Evolutionary conservation across 2,329 filamentous ascomycete genomes (phyloP), one percentile per base, ranked within the genome.

Genomic region (Clarireedia monteithiana): DNA sequence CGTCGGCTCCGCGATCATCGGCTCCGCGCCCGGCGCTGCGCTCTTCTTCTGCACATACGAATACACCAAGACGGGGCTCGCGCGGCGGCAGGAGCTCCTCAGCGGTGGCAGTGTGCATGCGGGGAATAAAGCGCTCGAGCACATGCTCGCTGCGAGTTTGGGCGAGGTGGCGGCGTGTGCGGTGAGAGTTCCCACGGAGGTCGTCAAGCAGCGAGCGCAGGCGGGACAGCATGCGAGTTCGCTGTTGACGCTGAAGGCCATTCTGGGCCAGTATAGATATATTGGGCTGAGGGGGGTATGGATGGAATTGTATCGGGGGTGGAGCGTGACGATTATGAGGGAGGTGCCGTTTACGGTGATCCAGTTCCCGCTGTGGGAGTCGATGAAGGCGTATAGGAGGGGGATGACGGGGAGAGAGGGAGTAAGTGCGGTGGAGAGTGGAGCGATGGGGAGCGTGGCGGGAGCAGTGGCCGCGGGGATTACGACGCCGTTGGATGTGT

Each of bases 21-120:
- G 95, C 30, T 95, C 89, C 48, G 92, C 94, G 0, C 94, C 94
- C 0, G 90, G 91, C 55, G 94, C 95, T 1, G 92, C 94, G 45
- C 88, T 96, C 68, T 99, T 99, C 83, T 99, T 99, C 81, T 88
- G 89, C 69, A 94, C 90, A 52, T 96, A 96, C 77, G 91, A 96
- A 73, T 77, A 80, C 52, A 76, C 86, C 50, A 95, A 91, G 71
- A 67, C 71, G 23, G 61, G 45, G 12, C n/a, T 49, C 7, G 24
- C 34, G 14, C 34, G 26, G 39, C 52, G 52, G 20, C 44, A 34
- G n/a, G 52, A 34, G 12, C 30, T 34, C 12, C 10, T 34, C 10
- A 12, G 10, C 9, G 12, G 10, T 3, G 30, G 10, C 30, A 10
- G 10, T 12, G 3, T 12, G 2, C 4, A 3, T 4, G 3, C 10